These are phyloP conservation scores for Argentina anserina DNA, from an alignment of 306 rosid species.

Conservation along the genomic window DNA sequence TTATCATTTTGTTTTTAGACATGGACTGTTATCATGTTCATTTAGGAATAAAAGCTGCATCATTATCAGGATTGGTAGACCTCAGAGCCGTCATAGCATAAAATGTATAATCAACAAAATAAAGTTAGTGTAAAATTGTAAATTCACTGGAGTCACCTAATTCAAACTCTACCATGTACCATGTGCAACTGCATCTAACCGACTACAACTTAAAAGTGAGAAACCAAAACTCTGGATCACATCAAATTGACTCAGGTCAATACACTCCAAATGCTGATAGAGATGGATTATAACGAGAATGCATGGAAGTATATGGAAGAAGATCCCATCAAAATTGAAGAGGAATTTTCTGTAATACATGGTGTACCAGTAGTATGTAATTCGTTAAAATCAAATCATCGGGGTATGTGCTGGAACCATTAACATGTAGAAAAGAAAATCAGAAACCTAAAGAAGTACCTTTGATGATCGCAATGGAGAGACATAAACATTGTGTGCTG, in stretches of 20 bases:
- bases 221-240: background rate
- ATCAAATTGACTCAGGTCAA: background rate
- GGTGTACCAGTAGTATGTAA: background rate
- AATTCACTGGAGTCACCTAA: background rate
- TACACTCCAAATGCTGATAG: background rate
- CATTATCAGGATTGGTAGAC: background rate
- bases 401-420: background rate
- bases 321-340: background rate
- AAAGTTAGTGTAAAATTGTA: background rate
- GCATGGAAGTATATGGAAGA: background rate
- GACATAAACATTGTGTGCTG: conserved; percentile 87
- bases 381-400: background rate
- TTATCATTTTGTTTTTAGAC: background rate
- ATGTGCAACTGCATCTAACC: background rate
- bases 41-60: background rate
- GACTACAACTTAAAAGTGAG: background rate
- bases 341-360: background rate
- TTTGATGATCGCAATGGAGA: conserved; percentile 94
- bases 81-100: no score
- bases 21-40: background rate
- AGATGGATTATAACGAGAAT: background rate
- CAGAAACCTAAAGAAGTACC: conserved; percentile 46
- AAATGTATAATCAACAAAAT: background rate
- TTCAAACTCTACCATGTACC: background rate
- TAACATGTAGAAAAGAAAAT: conserved; percentile 2